Base-by-base conservation (phyloP, 2,329 filamentous ascomycete genomes). In the Exserohilum turcica region DNA sequence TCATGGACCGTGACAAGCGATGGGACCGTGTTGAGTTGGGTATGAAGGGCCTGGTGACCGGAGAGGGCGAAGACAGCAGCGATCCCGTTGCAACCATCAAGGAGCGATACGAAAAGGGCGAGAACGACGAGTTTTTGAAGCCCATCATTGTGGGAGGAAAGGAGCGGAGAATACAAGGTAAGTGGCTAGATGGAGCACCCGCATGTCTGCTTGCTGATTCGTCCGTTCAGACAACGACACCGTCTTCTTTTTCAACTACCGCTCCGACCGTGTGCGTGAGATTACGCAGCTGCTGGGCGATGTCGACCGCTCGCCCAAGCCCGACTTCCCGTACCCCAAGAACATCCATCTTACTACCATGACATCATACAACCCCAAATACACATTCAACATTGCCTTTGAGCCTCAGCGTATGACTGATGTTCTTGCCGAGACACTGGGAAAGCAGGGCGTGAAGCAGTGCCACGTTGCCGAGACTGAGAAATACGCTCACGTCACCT, bases 181-280 rank as follows among this genome's bases (percentile, higher is more conserved):
- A 65, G 57, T 36, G 18, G 3, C 19, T 27, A 13, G 37, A 27
- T 16, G 64, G 64, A 67, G 64, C 52, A 72, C 65, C 66, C 59
- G 53, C 51, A 67, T 67, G 59, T 64, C 65, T 60, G 37, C 24
- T 39, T 45, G 48, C 65, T 73, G 64, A 73, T 60, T 54, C 40
- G 49, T 56, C 49, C 18, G 16, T 44, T 10, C 61, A 92, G 92
- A 97, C 72, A 84, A 89, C 64, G 94, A 99, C 74, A 93, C 91
- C 48, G 84, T 97, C 69, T 97, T 97, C 85, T 97, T 97, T 86
- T 99, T 99, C 90, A 99, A 99, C 86, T 99, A 99, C 84, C 91
- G 94, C 71, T 97, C 94, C 52, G 94, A 99, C 76, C 92, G 94
- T 76, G 93, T 93, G 47, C 90, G 94, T 67, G 94, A 99, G 78